These are phyloP conservation scores for Aplosporella prunicola DNA, from an alignment of 2,329 filamentous ascomycete genomes.

Conservation along the genomic window DNA sequence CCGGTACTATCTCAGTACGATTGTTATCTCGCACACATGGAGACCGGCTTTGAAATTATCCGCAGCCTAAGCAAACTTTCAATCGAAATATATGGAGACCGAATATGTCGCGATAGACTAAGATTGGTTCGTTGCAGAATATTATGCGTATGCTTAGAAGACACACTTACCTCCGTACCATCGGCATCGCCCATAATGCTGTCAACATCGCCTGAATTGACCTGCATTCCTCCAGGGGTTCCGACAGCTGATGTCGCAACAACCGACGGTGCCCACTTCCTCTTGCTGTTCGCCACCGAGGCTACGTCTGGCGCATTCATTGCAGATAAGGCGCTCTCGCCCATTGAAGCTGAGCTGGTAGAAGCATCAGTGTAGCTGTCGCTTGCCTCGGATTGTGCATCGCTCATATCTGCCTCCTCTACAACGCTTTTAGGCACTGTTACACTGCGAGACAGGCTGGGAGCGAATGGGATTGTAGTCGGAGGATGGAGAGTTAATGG, in stretches of 20 bases:
- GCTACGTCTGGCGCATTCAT: neutral
- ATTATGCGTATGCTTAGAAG: too few relatives aligned
- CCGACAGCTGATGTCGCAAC: conserved; percentile 1
- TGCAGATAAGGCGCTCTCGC: neutral
- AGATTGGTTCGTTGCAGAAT: too few relatives aligned
- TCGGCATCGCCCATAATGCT: conserved; percentile 1
- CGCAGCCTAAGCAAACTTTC: too few relatives aligned
- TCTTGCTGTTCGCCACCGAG: neutral
- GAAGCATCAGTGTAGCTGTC: conserved; percentile 5
- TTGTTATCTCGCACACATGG: too few relatives aligned
- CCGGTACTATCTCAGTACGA: too few relatives aligned
- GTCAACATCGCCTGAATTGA: conserved; percentile 1
- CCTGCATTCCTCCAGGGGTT: conserved; percentile 2
- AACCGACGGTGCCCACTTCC: conserved; percentile 1
- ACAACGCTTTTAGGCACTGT: neutral
- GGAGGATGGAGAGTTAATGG: too few relatives aligned
- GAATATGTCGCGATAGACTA: too few relatives aligned
- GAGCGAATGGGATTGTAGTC: too few relatives aligned
- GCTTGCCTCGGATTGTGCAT: conserved; percentile 1
- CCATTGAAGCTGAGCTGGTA: conserved; percentile 1
- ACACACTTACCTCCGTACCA: neutral
- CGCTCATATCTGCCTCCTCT: conserved; percentile 1
- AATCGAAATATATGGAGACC: too few relatives aligned
- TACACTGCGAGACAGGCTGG: too few relatives aligned
- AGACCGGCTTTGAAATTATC: too few relatives aligned